phyloP scores from a whole-genome alignment of 306 rosid species.

The Notholithocarpus densiflorus region DNA sequence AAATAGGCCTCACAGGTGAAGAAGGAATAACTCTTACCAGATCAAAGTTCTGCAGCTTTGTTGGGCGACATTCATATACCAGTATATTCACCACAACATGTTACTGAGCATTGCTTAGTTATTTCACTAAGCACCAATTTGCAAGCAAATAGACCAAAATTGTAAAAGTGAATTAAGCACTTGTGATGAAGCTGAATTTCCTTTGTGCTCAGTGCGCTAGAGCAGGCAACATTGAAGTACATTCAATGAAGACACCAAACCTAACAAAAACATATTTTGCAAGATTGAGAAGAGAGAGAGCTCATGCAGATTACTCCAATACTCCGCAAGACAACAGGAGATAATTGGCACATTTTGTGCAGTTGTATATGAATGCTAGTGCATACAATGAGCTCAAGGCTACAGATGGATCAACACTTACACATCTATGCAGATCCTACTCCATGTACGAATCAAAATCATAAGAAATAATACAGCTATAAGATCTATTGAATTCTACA shows the following conservation, averaged over 20 bases:
- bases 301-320: not conserved
- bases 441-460: conserved; percentile 17
- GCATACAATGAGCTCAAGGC: conserved; percentile 3
- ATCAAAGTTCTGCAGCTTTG: too few relatives aligned
- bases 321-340: not conserved
- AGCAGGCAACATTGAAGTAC: not conserved
- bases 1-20: too few relatives aligned
- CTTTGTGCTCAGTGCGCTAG: not conserved
- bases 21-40: too few relatives aligned
- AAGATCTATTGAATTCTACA: conserved; percentile 71
- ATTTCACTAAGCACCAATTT: not conserved
- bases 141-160: not conserved
- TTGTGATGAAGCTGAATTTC: not conserved
- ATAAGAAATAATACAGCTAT: conserved; percentile 1
- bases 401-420: not conserved
- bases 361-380: not conserved
- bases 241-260: not conserved
- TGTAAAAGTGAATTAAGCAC: not conserved
- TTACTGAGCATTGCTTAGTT: not conserved
- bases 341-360: conserved; percentile 6
- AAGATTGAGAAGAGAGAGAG: not conserved
- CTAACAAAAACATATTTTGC: not conserved
- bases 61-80: not conserved
- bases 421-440: conserved; percentile 6
- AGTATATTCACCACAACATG: not conserved